Base-by-base conservation (phyloP, 306 rosid genomes). In the Glycyrrhiza uralensis region DNA sequence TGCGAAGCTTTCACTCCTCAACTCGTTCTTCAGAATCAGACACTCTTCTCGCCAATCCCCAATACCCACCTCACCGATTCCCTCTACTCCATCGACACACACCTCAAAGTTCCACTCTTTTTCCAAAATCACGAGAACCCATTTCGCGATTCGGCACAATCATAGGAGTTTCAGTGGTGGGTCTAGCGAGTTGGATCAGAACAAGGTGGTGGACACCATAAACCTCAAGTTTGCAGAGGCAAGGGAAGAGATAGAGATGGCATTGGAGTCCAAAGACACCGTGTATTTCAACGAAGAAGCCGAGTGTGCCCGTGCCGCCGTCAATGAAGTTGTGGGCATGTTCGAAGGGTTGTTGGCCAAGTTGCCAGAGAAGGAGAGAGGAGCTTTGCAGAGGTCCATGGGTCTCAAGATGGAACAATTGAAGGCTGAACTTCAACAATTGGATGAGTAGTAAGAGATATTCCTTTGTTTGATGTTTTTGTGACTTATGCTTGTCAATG, bases 161-260 rank as follows among this genome's bases (percentile, higher is more conserved):
- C 54, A 10, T 26, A 79, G 91, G 51, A 66, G 76, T 14, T 89
- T 81, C 47, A 81, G 85, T 44, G 80, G 76, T 6, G 89, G 71
- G 29, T 33, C 89, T 11, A 74, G 55, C 20, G 82, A 36, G 35
- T 54, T 84, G 8, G 97, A 94, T 19, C 81, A 77, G 78, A 85
- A 84, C 72, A 85, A 55, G 67, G 92, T 71, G 82, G 96, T 91
- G 79, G 98, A 94, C 76, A 84, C 62, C 79, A 94, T 94, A 76
- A 89, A 94, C 72, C 96, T 89, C 82, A 94, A 89, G 84, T 94
- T 94, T 32, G 95, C 87, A 9, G 98, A 91, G 71, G 98, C 98
- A 2, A 87, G 98, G 76, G 96, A 94, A 70, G 98, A 94, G 83
- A 91, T 94, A 75, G 96, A 94, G 81, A 85, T 76, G 91, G 97